Evolutionary conservation across 2,329 filamentous ascomycete genomes (phyloP).

Genomic region (Microcyclospora tardicrescens): DNA sequence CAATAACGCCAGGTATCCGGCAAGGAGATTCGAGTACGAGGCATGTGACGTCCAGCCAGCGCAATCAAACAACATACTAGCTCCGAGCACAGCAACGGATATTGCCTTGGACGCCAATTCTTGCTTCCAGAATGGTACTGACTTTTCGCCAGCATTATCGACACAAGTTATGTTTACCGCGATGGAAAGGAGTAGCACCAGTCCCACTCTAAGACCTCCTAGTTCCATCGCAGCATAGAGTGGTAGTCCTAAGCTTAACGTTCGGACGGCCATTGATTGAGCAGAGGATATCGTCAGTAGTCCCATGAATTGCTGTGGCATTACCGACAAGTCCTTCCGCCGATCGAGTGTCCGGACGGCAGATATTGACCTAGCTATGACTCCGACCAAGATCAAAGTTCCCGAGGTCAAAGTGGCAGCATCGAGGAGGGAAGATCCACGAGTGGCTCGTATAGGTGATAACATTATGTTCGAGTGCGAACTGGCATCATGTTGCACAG

Average conservation of each 20-base stretch:
- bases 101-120: slow-evolving; percentile 25
- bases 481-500: slow-evolving; percentile 15
- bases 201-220: slow-evolving; percentile 40
- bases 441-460: neutral
- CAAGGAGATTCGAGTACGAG: slow-evolving; percentile 19
- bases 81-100: slow-evolving; percentile 24
- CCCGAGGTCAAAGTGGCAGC: slow-evolving; percentile 34
- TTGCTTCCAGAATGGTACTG: slow-evolving; percentile 17
- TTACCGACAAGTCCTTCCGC: slow-evolving; percentile 15
- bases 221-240: slow-evolving; percentile 44
- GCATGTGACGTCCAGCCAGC: slow-evolving; percentile 18
- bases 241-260: slow-evolving; percentile 29
- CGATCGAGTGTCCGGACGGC: slow-evolving; percentile 18
- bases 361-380: slow-evolving; percentile 24
- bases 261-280: slow-evolving; percentile 11
- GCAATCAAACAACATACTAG: slow-evolving; percentile 24
- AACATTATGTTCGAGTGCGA: neutral
- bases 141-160: slow-evolving; percentile 6
- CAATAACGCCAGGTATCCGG: slow-evolving; percentile 36
- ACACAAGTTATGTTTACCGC: slow-evolving; percentile 31
- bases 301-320: slow-evolving; percentile 3
- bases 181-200: slow-evolving; percentile 36
- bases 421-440: slow-evolving; percentile 17
- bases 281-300: slow-evolving; percentile 7
- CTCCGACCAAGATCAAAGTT: slow-evolving; percentile 33